Conservation (phyloP, 1,284 basidiomycete genomes). For the Fomitopsis schrenkii region DNA sequence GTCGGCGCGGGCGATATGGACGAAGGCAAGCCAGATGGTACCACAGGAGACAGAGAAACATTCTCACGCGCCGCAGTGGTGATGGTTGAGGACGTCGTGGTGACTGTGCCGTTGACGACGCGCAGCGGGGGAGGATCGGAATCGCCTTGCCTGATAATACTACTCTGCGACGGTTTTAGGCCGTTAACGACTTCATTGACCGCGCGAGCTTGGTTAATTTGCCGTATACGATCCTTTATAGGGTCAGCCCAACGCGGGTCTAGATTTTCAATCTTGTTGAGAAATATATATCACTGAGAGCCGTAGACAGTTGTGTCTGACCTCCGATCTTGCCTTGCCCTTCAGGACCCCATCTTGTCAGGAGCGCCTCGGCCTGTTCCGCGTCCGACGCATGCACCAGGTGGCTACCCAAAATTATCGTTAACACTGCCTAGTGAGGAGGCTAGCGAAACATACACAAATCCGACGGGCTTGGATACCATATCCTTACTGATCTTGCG, state of each 20-base stretch:
- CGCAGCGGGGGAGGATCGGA: slow-evolving; percentile 54
- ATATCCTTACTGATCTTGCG: slow-evolving; percentile 80
- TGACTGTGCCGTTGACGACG: slow-evolving; percentile 80
- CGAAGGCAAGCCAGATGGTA: slow-evolving; percentile 19
- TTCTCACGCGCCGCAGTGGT: slow-evolving; percentile 72
- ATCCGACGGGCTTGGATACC: slow-evolving; percentile 80
- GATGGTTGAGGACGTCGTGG: slow-evolving; percentile 58
- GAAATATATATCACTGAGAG: background rate
- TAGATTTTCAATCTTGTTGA: slow-evolving; percentile 29
- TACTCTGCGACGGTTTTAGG: slow-evolving; percentile 53
- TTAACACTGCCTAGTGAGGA: background rate
- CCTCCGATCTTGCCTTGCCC: slow-evolving; percentile 89
- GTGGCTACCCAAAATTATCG: slow-evolving; percentile 53
- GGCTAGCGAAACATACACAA: slow-evolving; percentile 60
- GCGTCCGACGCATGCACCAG: slow-evolving; percentile 92
- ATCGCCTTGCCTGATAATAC: slow-evolving; percentile 32
- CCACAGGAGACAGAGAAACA: slow-evolving; percentile 38
- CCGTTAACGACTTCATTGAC: slow-evolving; percentile 79
- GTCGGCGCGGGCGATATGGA: slow-evolving; percentile 26
- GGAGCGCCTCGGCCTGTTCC: slow-evolving; percentile 86
- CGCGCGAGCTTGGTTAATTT: slow-evolving; percentile 73
- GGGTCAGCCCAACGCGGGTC: slow-evolving; percentile 89
- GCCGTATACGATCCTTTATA: slow-evolving; percentile 81
- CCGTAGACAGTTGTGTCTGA: slow-evolving; percentile 24
- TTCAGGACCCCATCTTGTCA: slow-evolving; percentile 89